Base-by-base conservation (phyloP, 257 asterid genomes). In the Solanum acaule region DNA sequence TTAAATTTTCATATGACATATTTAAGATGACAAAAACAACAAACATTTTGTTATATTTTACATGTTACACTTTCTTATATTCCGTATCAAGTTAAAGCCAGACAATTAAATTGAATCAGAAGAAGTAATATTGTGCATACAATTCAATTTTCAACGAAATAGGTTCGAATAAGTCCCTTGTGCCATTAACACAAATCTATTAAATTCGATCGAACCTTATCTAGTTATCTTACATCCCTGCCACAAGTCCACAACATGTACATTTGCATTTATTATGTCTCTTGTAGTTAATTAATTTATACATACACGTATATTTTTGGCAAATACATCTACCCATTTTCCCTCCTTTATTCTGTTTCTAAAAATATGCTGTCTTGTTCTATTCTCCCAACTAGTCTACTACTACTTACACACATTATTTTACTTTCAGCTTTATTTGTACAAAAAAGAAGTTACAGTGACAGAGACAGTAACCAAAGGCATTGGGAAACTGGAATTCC, bases 261-360 rank as follows among this genome's bases (percentile, higher is more conserved):
- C 49, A 34, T 86, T 82, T 75, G 77, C 86, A 18, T 49, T 81
- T 82, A 82, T 31, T 86, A 89, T 87, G 88, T 35, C 91, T 87
- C 31, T 31, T 38, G 67, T 18, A 59, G 70, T 71, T 81, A 40
- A 88, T 70, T 88, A 12, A 65, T n/a, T 25, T 65, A n/a, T 44
- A 46, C 81, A 52, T 75, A 65, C 59, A 59, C 72, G 88, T 67
- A 75, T 90, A 85, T 72, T 79, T 86, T 27, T 37, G 88, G 90
- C 40, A 85, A 87, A 89, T 78, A 44, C 77, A 89, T 22, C 85
- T 86, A 33, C 77, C 31, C 31, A 38, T 38, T 87, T 73, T 27
- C 73, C 34, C 42, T 73, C 72, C 84, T 35, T 42, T 77, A 49
- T 85, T 35, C 72, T 83, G 76, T 29, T 56, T 84, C 84, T 29